phyloP scores from a whole-genome alignment of 768 basidiomycete genomes.

The Trametes cinnabarina region DNA sequence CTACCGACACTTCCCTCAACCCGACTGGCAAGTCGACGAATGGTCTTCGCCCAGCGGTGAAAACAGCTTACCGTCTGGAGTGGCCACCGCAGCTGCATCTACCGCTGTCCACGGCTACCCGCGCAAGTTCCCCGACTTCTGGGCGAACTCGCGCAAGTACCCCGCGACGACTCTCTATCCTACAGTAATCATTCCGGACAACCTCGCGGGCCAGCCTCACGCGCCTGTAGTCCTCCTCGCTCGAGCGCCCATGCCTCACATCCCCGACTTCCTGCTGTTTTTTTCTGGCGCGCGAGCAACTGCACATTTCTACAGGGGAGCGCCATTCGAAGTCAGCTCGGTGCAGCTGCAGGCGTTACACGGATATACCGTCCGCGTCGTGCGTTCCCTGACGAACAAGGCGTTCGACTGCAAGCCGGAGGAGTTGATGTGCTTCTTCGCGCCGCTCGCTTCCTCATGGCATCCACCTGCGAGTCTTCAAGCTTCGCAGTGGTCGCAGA shows the following conservation, averaged over 20 bases:
- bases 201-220: conserved; percentile 35
- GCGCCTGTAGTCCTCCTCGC: conserved; percentile 67
- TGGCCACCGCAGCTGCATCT: conserved; percentile 11
- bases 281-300: conserved; percentile 45
- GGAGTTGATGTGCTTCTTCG: conserved; percentile 63
- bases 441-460: conserved; percentile 52
- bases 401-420: conserved; percentile 54
- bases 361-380: conserved; percentile 62
- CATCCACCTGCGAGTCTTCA: conserved; percentile 11
- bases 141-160: conserved; percentile 42
- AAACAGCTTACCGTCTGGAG: background rate
- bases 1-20: conserved; percentile 40
- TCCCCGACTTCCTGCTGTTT: conserved; percentile 60
- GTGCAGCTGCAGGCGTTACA: conserved; percentile 49
- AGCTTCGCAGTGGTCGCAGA: conserved; percentile 14
- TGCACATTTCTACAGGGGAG: conserved; percentile 45
- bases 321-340: conserved; percentile 48
- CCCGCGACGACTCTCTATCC: conserved; percentile 50
- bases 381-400: conserved; percentile 65
- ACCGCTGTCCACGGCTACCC: conserved; percentile 52
- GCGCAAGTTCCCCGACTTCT: conserved; percentile 64
- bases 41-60: background rate
- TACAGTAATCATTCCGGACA: conserved; percentile 44
- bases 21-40: background rate
- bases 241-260: conserved; percentile 57